Conservation (phyloP, 1,139 yeast species). For the Wickerhamomyces sp. region DNA sequence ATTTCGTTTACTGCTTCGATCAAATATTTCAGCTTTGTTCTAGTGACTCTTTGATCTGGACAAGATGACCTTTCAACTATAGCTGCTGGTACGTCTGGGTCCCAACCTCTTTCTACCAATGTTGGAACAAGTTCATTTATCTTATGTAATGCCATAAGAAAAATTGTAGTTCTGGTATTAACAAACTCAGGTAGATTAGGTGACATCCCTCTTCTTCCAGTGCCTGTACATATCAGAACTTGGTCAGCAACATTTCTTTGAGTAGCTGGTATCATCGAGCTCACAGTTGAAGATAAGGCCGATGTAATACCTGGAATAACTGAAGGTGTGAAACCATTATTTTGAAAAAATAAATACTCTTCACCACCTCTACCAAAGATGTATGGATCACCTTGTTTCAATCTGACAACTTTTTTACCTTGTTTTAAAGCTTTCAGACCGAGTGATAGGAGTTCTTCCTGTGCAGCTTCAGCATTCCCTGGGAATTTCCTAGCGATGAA, state of each 20-base stretch:
- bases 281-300: slow-evolving; percentile 83
- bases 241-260: slow-evolving; percentile 93
- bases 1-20: slow-evolving; percentile 71
- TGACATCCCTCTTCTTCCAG: slow-evolving; percentile 82
- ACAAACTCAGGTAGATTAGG: slow-evolving; percentile 78
- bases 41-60: slow-evolving; percentile 83
- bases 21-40: slow-evolving; percentile 65
- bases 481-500: slow-evolving; percentile 94
- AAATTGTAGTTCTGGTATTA: slow-evolving; percentile 71
- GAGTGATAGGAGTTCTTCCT: slow-evolving; percentile 67
- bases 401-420: slow-evolving; percentile 78
- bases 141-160: slow-evolving; percentile 87
- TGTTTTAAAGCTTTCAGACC: slow-evolving; percentile 61
- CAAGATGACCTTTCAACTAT: slow-evolving; percentile 90
- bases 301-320: slow-evolving; percentile 91
- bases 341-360: slow-evolving; percentile 65
- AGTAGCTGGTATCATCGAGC: slow-evolving; percentile 83
- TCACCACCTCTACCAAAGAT: slow-evolving; percentile 98
- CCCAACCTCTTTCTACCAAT: slow-evolving; percentile 63
- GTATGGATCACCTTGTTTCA: slow-evolving; percentile 97
- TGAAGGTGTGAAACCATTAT: slow-evolving; percentile 62
- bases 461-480: slow-evolving; percentile 94
- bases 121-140: slow-evolving; percentile 62
- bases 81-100: slow-evolving; percentile 68
- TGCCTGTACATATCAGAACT: slow-evolving; percentile 89